These are phyloP conservation scores for Hypoxylon fragiforme DNA, from an alignment of 495 filamentous ascomycete species.

Conservation along the genomic window DNA sequence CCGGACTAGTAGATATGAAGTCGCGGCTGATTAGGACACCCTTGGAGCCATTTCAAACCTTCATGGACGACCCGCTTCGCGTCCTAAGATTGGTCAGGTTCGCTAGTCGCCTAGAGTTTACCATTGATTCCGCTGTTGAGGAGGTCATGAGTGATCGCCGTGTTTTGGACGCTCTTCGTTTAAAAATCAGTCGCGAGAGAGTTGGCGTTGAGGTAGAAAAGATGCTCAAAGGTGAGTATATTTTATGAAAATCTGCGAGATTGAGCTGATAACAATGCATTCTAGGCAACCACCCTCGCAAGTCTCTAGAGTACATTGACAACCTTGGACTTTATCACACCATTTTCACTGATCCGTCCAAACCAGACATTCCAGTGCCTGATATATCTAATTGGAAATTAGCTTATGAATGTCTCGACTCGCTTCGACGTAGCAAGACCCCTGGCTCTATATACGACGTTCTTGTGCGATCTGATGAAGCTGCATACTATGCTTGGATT, in stretches of 20 bases:
- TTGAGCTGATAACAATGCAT: slow-evolving; percentile 7
- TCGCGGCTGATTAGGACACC: slow-evolving; percentile 79
- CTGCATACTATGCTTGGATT: slow-evolving; percentile 72
- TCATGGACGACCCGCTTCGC: slow-evolving; percentile 90
- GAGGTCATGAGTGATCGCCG: slow-evolving; percentile 71
- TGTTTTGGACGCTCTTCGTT: slow-evolving; percentile 73
- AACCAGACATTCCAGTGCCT: slow-evolving; percentile 41
- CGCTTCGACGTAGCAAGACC: slow-evolving; percentile 51
- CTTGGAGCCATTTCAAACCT: slow-evolving; percentile 86
- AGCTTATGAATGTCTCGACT: slow-evolving; percentile 56
- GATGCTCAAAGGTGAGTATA: slow-evolving; percentile 72
- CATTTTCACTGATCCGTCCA: slow-evolving; percentile 73
- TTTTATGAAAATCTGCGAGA: background rate
- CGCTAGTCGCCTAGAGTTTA: slow-evolving; percentile 79
- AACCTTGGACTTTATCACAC: slow-evolving; percentile 73
- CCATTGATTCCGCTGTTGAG: slow-evolving; percentile 69
- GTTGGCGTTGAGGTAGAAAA: slow-evolving; percentile 84
- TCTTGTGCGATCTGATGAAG: slow-evolving; percentile 62
- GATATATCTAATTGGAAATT: slow-evolving; percentile 47
- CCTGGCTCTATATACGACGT: slow-evolving; percentile 53
- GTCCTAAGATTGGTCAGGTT: slow-evolving; percentile 90
- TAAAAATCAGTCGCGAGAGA: slow-evolving; percentile 92
- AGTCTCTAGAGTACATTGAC: slow-evolving; percentile 72
- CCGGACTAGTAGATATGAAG: slow-evolving; percentile 75
- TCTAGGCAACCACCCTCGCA: slow-evolving; percentile 68